Base-by-base conservation (phyloP, 2,329 filamentous ascomycete species). In the Phoma sp. region DNA sequence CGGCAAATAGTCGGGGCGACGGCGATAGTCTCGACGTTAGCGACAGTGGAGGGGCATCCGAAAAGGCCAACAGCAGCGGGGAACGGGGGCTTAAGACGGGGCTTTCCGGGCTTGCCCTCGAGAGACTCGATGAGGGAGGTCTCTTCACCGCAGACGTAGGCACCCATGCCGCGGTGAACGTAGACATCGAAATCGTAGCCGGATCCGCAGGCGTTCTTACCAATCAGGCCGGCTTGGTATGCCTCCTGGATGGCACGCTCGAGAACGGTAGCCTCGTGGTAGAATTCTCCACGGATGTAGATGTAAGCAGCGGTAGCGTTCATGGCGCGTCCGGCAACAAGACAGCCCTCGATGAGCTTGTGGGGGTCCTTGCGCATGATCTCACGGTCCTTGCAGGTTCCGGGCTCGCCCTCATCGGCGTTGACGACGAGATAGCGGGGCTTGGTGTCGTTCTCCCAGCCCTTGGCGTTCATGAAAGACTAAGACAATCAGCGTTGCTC, bases 401-500 rank as follows among this genome's bases (percentile, higher is more conserved):
- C 95, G 27, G 95, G 95, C 80, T 99, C 95, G 72, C 95, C 95
- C 82, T 99, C 95, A 77, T 99, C 95, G 65, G 95, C 95, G 73
- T 99, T 99, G 81, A 99, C 91, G 58, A 99, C 93, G 50, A 99
- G 83, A 75, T 99, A 99, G 71, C 95, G 88, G 63, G 95, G 95
- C 80, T 96, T 96, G 69, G 79, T 89, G 77, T 98, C 95, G 81
- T 99, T 96, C 71, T 99, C 93, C 95, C 95, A 99, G 70, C 92
- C 95, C 80, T 97, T 97, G 83, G 93, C 93, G 84, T 99, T 99
- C 95, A 99, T 99, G 79, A 99, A 99, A 44, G 93, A 97, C 92
- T 96, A 71, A 37, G 60, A 55, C 61, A 45, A 70, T 69, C 55
- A 69, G 64, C 53, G 58, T 22, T 11, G 13, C 32, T 14, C 18